phyloP scores from a whole-genome alignment of 345 rosid species.

The Limnanthes douglasii region DNA sequence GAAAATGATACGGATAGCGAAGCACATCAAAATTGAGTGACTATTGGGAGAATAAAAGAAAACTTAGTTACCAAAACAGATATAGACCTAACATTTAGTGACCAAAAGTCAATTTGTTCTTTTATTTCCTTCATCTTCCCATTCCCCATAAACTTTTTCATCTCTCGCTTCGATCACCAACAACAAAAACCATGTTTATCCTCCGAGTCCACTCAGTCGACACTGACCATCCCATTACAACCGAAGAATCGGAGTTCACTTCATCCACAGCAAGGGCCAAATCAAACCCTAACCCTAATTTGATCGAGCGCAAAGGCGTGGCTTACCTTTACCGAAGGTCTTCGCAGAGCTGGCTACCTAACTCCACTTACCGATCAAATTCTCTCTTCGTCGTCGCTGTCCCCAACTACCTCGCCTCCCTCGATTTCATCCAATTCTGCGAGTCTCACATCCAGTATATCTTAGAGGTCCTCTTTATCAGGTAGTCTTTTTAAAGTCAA shows the following conservation, averaged over 20 bases:
- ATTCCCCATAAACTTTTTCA: too few species aligned
- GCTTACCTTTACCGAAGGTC: constrained; percentile 56
- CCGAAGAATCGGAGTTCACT: constrained; percentile 33
- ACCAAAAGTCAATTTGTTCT: too few species aligned
- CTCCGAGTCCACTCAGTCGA: constrained; percentile 87
- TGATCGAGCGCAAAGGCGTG: constrained; percentile 58
- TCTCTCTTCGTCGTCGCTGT: constrained; percentile 72
- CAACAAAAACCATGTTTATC: constrained; percentile 31
- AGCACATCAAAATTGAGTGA: too few species aligned
- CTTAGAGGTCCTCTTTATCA: constrained; percentile 49
- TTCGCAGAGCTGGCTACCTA: constrained; percentile 48
- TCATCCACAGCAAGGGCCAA: constrained; percentile 12
- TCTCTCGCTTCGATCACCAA: constrained; percentile 2
- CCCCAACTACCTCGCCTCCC: constrained; percentile 65
- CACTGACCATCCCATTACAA: constrained; percentile 31
- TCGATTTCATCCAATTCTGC: constrained; percentile 63
- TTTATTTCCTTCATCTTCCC: too few species aligned
- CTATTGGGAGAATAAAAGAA: too few species aligned
- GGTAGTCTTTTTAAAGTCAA: constrained; percentile 12
- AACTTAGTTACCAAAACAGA: too few species aligned
- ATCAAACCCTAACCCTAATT: constrained; percentile 22
- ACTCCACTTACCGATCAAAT: constrained; percentile 50
- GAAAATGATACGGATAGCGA: too few species aligned
- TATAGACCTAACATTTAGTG: too few species aligned
- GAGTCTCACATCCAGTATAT: constrained; percentile 28